Evolutionary conservation across 306 rosid genomes (phyloP).

Genomic region (Abrus precatorius): DNA sequence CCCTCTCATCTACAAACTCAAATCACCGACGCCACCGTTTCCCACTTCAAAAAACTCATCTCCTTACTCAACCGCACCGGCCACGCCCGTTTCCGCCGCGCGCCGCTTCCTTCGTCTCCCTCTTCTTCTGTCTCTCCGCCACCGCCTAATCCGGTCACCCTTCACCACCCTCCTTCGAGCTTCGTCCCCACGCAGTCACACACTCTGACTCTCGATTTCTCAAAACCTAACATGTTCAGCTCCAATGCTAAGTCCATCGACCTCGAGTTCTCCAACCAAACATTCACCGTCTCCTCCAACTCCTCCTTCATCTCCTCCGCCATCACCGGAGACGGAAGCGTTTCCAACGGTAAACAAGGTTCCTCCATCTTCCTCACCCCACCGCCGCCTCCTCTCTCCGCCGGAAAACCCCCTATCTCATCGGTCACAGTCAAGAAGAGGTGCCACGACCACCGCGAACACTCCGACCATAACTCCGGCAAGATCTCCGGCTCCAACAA

Average conservation of each 20-base stretch:
- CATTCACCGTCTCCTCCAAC: constrained; percentile 84
- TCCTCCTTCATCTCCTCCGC: constrained; percentile 92
- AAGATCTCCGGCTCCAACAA: constrained; percentile 68
- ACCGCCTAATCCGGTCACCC: not conserved
- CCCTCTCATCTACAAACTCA: constrained; percentile 64
- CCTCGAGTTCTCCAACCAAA: constrained; percentile 71
- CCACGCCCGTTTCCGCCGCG: constrained; percentile 95
- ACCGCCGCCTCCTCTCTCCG: constrained; percentile 57
- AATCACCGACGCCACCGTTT: constrained; percentile 71
- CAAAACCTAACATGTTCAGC: constrained; percentile 61
- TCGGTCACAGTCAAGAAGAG: constrained; percentile 64
- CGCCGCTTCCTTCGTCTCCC: constrained; percentile 55
- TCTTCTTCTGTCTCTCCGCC: constrained; percentile 12
- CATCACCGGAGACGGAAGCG: constrained; percentile 89
- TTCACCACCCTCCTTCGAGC: constrained; percentile 42
- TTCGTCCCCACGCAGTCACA: constrained; percentile 58
- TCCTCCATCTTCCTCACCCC: constrained; percentile 64
- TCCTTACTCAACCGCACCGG: constrained; percentile 83
- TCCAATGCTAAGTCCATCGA: constrained; percentile 55
- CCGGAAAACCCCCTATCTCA: constrained; percentile 74
- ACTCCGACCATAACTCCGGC: constrained; percentile 68
- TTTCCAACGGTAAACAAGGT: constrained; percentile 84
- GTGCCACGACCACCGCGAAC: constrained; percentile 71
- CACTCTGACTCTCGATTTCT: constrained; percentile 79
- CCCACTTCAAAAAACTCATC: constrained; percentile 74